A percentile compares a stretch with the other conserved stretches of the same genome.
phyloP scores from a whole-genome alignment of 1,284 basidiomycete genomes.

The Violaceomyces palustris region DNA sequence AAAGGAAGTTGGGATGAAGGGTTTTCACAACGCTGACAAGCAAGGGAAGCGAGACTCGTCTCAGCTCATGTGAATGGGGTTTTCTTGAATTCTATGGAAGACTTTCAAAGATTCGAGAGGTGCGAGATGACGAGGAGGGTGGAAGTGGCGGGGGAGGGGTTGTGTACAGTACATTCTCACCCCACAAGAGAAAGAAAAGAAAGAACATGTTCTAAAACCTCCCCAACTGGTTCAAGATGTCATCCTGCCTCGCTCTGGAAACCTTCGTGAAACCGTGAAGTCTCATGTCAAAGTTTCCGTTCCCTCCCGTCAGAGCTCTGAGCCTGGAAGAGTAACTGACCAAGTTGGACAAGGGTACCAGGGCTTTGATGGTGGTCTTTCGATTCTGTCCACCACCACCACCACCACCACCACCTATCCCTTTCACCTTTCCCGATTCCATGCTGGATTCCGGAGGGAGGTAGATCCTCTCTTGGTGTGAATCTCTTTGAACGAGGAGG shows the following conservation, averaged over 20 bases:
- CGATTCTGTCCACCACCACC: conserved; percentile 55
- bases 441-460: conserved; percentile 64
- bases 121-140: too few species aligned
- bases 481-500: conserved; percentile 47
- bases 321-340: conserved; percentile 73
- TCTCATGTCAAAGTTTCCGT: conserved; percentile 73
- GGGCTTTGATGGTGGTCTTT: conserved; percentile 50
- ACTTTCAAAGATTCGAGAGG: too few species aligned
- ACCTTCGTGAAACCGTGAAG: conserved; percentile 67
- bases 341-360: conserved; percentile 72
- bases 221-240: conserved; percentile 40
- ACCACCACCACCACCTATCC: conserved; percentile 26
- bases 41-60: too few species aligned
- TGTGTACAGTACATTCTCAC: too few species aligned
- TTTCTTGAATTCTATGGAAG: too few species aligned
- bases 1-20: too few species aligned
- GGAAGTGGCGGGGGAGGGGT: too few species aligned
- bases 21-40: too few species aligned
- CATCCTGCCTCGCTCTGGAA: conserved; percentile 21
- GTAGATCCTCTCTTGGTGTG: conserved; percentile 61
- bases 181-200: too few species aligned
- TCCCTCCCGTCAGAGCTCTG: conserved; percentile 73
- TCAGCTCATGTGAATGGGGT: too few species aligned
- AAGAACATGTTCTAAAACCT: too few species aligned
- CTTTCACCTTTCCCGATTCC: conserved; percentile 51